Evolutionary conservation across 306 rosid species (phyloP).

Genomic region (Purshia tridentata): DNA sequence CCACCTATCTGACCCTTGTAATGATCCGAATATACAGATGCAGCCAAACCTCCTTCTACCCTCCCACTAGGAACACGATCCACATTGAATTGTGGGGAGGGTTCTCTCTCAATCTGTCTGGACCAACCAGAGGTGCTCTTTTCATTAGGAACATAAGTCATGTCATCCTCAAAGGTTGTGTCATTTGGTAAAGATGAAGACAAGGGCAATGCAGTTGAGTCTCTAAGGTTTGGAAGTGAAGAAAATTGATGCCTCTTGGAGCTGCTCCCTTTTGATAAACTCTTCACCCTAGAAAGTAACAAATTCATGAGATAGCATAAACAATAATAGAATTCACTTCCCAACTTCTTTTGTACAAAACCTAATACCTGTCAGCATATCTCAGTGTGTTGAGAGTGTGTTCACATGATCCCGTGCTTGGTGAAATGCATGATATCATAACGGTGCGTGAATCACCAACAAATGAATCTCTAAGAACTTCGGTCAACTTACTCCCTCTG

Average conservation of each 20-base stretch:
- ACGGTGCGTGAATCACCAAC: conserved; percentile 85
- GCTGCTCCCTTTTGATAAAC: conserved; percentile 67
- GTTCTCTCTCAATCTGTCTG: conserved; percentile 64
- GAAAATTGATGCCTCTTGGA: conserved; percentile 58
- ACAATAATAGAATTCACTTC: conserved; percentile 4
- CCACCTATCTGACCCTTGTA: conserved; percentile 47
- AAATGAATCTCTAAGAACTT: conserved; percentile 85
- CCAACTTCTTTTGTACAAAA: conserved; percentile 5
- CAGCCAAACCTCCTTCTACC: conserved; percentile 48
- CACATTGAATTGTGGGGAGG: conserved; percentile 50
- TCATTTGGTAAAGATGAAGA: conserved; percentile 45
- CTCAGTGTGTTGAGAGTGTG: conserved; percentile 85
- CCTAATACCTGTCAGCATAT: conserved; percentile 76
- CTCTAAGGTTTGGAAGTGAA: conserved; percentile 54
- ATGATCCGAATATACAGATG: conserved; percentile 47
- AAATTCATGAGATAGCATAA: conserved; percentile 14
- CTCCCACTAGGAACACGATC: conserved; percentile 66
- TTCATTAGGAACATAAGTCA: conserved; percentile 43
- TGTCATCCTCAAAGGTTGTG: conserved; percentile 50
- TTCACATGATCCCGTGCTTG: conserved; percentile 84
- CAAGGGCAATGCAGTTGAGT: conserved; percentile 54
- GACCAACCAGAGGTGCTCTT: conserved; percentile 74
- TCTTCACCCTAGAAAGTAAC: conserved; percentile 55
- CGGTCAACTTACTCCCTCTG: conserved; percentile 89
- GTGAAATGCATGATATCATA: conserved; percentile 89